phyloP scores from a whole-genome alignment of 257 asterid species.

The Solanum chaucha region DNA sequence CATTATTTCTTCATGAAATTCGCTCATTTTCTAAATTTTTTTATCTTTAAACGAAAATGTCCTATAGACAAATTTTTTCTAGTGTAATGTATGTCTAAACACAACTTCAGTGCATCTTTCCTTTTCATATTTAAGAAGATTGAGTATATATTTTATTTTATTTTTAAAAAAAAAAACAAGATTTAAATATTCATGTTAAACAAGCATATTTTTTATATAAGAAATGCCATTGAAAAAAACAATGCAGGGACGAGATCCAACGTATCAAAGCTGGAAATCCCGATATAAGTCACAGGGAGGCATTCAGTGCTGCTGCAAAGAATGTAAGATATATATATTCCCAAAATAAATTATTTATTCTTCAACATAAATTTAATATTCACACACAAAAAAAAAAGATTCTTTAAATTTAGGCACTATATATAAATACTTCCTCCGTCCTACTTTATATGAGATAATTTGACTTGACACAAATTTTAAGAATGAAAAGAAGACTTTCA shows the following conservation, averaged over 20 bases:
- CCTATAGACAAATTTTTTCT: neutral
- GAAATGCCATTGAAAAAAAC: neutral
- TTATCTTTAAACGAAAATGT: neutral
- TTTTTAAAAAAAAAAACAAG: neutral
- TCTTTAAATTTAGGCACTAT: neutral
- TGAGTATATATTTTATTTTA: neutral
- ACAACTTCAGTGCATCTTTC: neutral
- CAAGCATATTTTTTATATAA: neutral
- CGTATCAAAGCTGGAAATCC: constrained; percentile 99
- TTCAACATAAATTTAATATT: neutral
- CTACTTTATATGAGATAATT: too few species aligned
- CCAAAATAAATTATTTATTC: neutral
- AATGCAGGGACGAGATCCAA: constrained; percentile 97
- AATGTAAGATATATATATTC: constrained; percentile 46
- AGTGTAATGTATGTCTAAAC: too few species aligned
- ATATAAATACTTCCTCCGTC: neutral
- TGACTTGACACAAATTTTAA: too few species aligned
- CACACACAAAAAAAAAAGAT: too few species aligned
- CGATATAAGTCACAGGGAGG: constrained; percentile 99
- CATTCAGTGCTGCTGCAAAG: constrained; percentile 99
- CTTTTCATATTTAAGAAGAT: neutral
- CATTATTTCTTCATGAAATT: neutral
- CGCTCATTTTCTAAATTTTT: fast-evolving
- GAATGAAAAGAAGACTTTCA: too few species aligned
- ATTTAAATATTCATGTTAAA: neutral